Base-by-base conservation (phyloP, 2,329 filamentous ascomycete species). In the Fusarium longipes region DNA sequence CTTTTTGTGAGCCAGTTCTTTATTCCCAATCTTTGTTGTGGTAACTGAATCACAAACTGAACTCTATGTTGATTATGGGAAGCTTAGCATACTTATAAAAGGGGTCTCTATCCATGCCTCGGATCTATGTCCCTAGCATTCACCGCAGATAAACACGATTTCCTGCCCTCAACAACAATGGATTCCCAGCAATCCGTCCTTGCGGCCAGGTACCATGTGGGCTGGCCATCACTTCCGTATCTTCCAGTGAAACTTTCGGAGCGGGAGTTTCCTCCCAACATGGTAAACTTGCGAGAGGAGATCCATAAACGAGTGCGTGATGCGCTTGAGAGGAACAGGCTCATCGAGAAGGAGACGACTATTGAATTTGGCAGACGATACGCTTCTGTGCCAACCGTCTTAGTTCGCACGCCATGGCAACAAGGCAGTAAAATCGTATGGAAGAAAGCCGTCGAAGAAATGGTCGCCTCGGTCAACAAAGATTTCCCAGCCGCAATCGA, bases 161-260 rank as follows among this genome's bases (percentile, higher is more conserved):
- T 18, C 25, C 29, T 12, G 8, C 40, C n/a, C 20, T 6, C 22
- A 27, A 25, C n/a, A 10, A 9, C 24, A 27, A 38, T 52, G 33
- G 25, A 52, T 22, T 14, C 17, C 12, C 18, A 39, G 7, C 20
- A 39, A 18, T 17, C 44, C 6, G 33, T 52, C 24, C 15, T 55
- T 1, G 33, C 12, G 39, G 50, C 29, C 38, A 25, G 15, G 22
- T 40, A 24, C 10, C 52, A 48, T 6, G 52, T 27, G 17, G 52
- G 24, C 27, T 55, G 52, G 52, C 52, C 44, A n/a, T 39, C 45
- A 8, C 52, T 55, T 51, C 52, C 44, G 11, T 27, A 14, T 12
- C 33, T 50, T 20, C 44, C 52, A 17, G 14, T 52, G 18, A 11
- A 50, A n/a, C 32, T 32, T 29, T 20, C 33, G 5, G 3, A 12